Percentiles rank a stretch among this genome's conserved stretches.
These are phyloP conservation scores for Nakazawaea ernobii DNA, from an alignment of 805 yeast species.

Conservation along the genomic window DNA sequence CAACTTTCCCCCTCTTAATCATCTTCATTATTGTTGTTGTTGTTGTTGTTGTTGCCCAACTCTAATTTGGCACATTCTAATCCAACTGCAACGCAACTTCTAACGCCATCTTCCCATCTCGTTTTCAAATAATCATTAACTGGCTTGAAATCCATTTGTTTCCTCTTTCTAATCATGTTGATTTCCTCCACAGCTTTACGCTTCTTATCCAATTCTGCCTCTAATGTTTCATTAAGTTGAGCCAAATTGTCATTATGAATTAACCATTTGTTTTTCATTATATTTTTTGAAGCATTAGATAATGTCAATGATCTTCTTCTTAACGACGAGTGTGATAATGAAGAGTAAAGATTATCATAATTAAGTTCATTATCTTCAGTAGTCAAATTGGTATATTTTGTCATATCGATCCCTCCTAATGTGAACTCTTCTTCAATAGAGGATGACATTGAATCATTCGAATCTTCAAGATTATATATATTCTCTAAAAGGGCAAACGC, in stretches of 20 bases:
- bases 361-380: slow-evolving; percentile 15
- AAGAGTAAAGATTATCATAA: slow-evolving; percentile 25
- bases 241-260: slow-evolving; percentile 28
- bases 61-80: slow-evolving; percentile 25
- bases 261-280: slow-evolving; percentile 28
- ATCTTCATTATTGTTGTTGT: too few relatives aligned
- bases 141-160: slow-evolving; percentile 39
- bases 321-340: slow-evolving; percentile 34
- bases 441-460: slow-evolving; percentile 11
- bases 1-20: too few relatives aligned
- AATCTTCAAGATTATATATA: slow-evolving; percentile 17
- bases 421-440: slow-evolving; percentile 8
- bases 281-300: slow-evolving; percentile 7
- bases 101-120: slow-evolving; percentile 46
- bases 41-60: slow-evolving; percentile 7
- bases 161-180: slow-evolving; percentile 32
- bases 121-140: slow-evolving; percentile 37
- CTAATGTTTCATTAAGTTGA: slow-evolving; percentile 23
- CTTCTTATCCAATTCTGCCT: slow-evolving; percentile 29
- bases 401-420: slow-evolving; percentile 27
- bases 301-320: slow-evolving; percentile 36
- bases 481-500: slow-evolving; percentile 3
- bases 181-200: slow-evolving; percentile 37
- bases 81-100: slow-evolving; percentile 31
- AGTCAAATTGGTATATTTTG: slow-evolving; percentile 20